A percentile compares a stretch with the other conserved stretches of the same genome.
phyloP scores from a whole-genome alignment of 805 yeast genomes.

The Saccharomycopsis javanensis region DNA sequence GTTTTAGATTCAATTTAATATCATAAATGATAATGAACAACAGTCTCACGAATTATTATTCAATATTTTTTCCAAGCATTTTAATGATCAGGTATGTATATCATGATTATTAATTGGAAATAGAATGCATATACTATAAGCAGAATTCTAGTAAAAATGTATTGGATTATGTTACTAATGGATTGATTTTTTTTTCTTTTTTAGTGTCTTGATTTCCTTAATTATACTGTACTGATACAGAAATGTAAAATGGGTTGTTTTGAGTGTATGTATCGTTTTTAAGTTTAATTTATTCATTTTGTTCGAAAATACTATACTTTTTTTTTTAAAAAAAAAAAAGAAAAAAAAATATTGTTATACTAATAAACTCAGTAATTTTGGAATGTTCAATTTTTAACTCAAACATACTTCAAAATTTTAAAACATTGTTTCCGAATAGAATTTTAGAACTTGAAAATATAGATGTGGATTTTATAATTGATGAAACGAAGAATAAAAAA shows the following conservation, averaged over 20 bases:
- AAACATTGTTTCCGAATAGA: not conserved
- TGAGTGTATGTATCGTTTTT: not conserved
- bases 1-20: not conserved
- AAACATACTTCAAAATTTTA: not conserved
- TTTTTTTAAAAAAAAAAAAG: too few relatives aligned
- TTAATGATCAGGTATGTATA: not conserved
- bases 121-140: too few relatives aligned
- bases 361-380: not conserved
- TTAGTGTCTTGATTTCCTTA: not conserved
- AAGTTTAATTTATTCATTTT: not conserved
- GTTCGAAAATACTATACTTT: not conserved
- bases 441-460: not conserved
- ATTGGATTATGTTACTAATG: not conserved
- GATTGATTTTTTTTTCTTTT: not conserved
- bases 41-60: not conserved
- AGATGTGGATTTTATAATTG: not conserved
- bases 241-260: not conserved
- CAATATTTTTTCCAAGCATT: not conserved
- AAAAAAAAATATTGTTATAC: not conserved
- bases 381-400: not conserved
- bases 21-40: not conserved
- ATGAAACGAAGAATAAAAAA: not conserved
- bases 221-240: not conserved
- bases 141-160: not conserved
- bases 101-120: too few relatives aligned